phyloP scores from a whole-genome alignment of 768 basidiomycete species.

The Pilatotrama ljubarskyi region DNA sequence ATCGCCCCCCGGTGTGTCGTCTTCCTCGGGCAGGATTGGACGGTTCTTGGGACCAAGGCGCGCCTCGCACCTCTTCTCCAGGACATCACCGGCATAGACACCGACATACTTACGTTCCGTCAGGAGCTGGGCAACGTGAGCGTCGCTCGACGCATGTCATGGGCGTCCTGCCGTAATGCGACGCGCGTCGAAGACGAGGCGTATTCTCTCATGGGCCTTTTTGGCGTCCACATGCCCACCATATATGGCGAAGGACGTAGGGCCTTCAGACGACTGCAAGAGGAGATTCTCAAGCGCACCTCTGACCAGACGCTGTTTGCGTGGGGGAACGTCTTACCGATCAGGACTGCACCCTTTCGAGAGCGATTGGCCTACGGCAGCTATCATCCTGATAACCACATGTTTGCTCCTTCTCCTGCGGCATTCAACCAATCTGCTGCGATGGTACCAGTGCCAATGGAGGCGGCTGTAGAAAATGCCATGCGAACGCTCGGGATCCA shows the following conservation, averaged over 20 bases:
- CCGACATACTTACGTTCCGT: constrained; percentile 16
- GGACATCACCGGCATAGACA: constrained; percentile 14
- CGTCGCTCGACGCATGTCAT: constrained; percentile 20
- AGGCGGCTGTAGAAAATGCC: not conserved
- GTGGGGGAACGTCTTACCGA: constrained; percentile 14
- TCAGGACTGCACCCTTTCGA: constrained; percentile 4
- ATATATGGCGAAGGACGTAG: constrained; percentile 17
- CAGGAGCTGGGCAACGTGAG: constrained; percentile 13
- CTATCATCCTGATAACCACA: constrained; percentile 15
- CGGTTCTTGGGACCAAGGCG: constrained; percentile 11
- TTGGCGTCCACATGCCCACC: constrained; percentile 16
- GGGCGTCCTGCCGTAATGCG: constrained; percentile 15
- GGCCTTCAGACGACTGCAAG: constrained; percentile 15
- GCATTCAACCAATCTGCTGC: constrained; percentile 3
- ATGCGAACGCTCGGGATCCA: not conserved
- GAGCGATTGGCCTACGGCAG: constrained; percentile 5
- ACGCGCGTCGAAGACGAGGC: constrained; percentile 19
- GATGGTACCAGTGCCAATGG: constrained; percentile 7
- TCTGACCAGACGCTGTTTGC: constrained; percentile 18
- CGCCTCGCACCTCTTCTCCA: constrained; percentile 9
- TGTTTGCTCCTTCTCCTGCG: constrained; percentile 17
- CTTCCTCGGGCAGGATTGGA: constrained; percentile 15
- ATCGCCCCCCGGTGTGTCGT: constrained; percentile 13
- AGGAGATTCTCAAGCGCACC: constrained; percentile 18
- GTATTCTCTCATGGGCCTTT: constrained; percentile 19